Evolutionary conservation across 805 yeast genomes (phyloP).

Genomic region (Candida stauntonica): DNA sequence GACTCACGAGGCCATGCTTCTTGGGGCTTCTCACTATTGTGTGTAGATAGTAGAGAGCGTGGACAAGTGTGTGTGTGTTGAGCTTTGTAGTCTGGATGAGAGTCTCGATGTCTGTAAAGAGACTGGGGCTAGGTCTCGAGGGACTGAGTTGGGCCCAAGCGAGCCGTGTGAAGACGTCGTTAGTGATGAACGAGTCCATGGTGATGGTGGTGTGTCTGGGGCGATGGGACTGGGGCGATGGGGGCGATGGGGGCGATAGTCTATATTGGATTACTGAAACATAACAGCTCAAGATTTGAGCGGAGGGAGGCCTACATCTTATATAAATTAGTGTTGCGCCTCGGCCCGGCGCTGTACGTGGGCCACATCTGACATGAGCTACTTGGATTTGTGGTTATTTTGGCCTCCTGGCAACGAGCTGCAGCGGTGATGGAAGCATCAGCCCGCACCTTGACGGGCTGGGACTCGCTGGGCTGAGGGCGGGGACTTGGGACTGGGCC

Average conservation of each 20-base stretch:
- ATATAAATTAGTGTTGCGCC: neutral
- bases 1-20: slow-evolving; percentile 6
- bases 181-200: slow-evolving; percentile 9
- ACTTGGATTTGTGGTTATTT: slow-evolving; percentile 1
- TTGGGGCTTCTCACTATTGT: slow-evolving; percentile 8
- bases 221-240: neutral
- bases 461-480: neutral
- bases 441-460: neutral
- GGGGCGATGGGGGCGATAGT: slow-evolving; percentile 3
- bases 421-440: slow-evolving; percentile 13
- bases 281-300: neutral
- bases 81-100: slow-evolving; percentile 21
- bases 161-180: slow-evolving; percentile 15
- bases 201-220: neutral
- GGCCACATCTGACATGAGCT: slow-evolving; percentile 12
- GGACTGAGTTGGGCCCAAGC: slow-evolving; percentile 12
- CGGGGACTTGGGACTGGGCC: neutral
- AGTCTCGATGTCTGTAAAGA: slow-evolving; percentile 8
- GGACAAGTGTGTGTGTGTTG: slow-evolving; percentile 15
- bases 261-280: neutral
- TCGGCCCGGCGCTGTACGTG: no score
- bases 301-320: no score
- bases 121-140: neutral
- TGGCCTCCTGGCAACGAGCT: slow-evolving; percentile 6
- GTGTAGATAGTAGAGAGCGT: slow-evolving; percentile 19